Conservation (phyloP, 805 yeast genomes). For the Candida maris region DNA sequence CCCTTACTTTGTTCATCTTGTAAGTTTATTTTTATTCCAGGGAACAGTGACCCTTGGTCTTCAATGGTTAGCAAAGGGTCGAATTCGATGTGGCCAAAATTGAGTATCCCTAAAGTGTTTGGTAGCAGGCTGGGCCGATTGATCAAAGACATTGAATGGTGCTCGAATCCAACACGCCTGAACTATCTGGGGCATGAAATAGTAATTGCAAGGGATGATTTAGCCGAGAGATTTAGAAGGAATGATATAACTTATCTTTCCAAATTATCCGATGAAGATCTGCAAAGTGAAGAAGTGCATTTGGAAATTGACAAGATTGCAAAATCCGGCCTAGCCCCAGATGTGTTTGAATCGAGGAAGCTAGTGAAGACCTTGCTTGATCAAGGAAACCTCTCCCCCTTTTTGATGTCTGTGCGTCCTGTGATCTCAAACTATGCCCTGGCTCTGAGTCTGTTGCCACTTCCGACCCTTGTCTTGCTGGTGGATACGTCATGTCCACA, state of each 20-base stretch:
- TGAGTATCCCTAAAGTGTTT: slow-evolving; percentile 67
- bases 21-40: slow-evolving; percentile 76
- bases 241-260: slow-evolving; percentile 58
- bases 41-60: slow-evolving; percentile 92
- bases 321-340: slow-evolving; percentile 38
- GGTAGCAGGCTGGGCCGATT: slow-evolving; percentile 62
- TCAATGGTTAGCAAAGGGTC: slow-evolving; percentile 64
- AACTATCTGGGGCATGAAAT: slow-evolving; percentile 83
- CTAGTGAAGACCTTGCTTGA: slow-evolving; percentile 77
- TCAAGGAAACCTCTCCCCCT: slow-evolving; percentile 88
- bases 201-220: slow-evolving; percentile 67
- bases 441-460: slow-evolving; percentile 65
- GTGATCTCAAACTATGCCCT: slow-evolving; percentile 69
- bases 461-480: slow-evolving; percentile 66
- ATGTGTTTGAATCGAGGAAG: slow-evolving; percentile 58
- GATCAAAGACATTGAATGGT: slow-evolving; percentile 48
- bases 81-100: slow-evolving; percentile 65
- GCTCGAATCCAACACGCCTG: slow-evolving; percentile 76
- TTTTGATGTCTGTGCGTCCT: slow-evolving; percentile 56
- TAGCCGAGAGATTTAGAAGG: slow-evolving; percentile 65
- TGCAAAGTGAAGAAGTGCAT: slow-evolving; percentile 23
- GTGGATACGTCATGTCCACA: slow-evolving; percentile 68
- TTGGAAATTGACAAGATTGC: slow-evolving; percentile 27
- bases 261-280: slow-evolving; percentile 14
- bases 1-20: slow-evolving; percentile 50